phyloP scores from a whole-genome alignment of 2,329 filamentous ascomycete species.

The Tolypocladium album region DNA sequence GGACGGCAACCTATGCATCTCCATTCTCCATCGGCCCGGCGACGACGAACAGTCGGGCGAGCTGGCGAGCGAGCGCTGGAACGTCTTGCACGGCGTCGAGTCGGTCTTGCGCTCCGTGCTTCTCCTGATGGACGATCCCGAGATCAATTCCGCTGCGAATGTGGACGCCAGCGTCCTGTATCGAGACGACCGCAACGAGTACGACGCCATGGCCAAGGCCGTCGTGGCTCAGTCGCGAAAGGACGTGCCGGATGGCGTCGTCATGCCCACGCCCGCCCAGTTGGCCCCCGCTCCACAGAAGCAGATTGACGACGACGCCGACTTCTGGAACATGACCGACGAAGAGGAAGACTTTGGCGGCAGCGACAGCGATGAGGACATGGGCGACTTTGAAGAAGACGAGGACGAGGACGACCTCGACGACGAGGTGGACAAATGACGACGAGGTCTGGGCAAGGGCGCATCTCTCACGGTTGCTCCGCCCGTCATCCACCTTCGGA shows the following conservation, averaged over 20 bases:
- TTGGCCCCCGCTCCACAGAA: constrained; percentile 50
- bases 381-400: constrained; percentile 50
- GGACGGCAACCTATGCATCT: constrained; percentile 89
- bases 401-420: constrained; percentile 42
- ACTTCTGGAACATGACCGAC: constrained; percentile 73
- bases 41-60: constrained; percentile 92
- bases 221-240: constrained; percentile 64
- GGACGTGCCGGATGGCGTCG: constrained; percentile 69
- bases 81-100: constrained; percentile 85
- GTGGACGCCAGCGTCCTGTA: constrained; percentile 86
- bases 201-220: constrained; percentile 57
- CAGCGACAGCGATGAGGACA: constrained; percentile 56
- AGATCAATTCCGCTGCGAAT: constrained; percentile 88
- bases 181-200: constrained; percentile 58
- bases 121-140: constrained; percentile 84
- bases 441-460: neutral
- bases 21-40: constrained; percentile 85
- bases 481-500: too few relatives aligned
- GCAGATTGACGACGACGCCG: constrained; percentile 55
- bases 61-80: constrained; percentile 83
- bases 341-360: constrained; percentile 70
- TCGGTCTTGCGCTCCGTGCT: constrained; percentile 89
- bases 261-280: constrained; percentile 69
- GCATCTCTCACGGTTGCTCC: neutral
- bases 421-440: constrained; percentile 3